These are phyloP conservation scores for Globisporangium polare DNA, from an alignment of 352 stramenopile species.

Conservation along the genomic window DNA sequence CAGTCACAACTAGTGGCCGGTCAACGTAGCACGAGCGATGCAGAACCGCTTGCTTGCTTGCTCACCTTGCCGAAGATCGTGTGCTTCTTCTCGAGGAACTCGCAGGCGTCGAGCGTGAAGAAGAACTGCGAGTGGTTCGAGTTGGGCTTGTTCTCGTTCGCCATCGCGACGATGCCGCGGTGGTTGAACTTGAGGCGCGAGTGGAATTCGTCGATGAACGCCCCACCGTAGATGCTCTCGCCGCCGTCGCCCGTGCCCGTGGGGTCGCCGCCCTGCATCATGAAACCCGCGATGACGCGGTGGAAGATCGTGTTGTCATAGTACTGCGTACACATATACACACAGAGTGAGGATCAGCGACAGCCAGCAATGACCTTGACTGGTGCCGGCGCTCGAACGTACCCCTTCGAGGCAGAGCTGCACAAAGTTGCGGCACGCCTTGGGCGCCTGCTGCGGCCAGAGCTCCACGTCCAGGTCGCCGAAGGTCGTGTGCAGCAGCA, in stretches of 20 bases:
- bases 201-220: conserved; percentile 93
- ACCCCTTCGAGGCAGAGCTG: conserved; percentile 88
- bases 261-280: conserved; percentile 94
- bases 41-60: no score
- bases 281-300: conserved; percentile 93
- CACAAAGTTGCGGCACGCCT: conserved; percentile 92
- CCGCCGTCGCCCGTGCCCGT: conserved; percentile 83
- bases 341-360: conserved; percentile 4
- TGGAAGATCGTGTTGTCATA: conserved; percentile 97
- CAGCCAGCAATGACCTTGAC: not conserved
- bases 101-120: conserved; percentile 94
- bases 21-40: not conserved
- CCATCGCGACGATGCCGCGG: conserved; percentile 94
- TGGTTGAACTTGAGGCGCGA: conserved; percentile 95
- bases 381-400: not conserved
- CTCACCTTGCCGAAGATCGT: conserved; percentile 90
- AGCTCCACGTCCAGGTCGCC: conserved; percentile 97
- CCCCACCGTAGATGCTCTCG: conserved; percentile 66
- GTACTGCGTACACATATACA: conserved; percentile 79
- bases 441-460: conserved; percentile 95
- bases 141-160: conserved; percentile 84
- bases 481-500: conserved; percentile 96
- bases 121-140: conserved; percentile 96
- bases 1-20: not conserved
- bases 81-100: conserved; percentile 95